These are phyloP conservation scores for Ustilago crameri DNA, from an alignment of 1,284 basidiomycete genomes.

Conservation along the genomic window DNA sequence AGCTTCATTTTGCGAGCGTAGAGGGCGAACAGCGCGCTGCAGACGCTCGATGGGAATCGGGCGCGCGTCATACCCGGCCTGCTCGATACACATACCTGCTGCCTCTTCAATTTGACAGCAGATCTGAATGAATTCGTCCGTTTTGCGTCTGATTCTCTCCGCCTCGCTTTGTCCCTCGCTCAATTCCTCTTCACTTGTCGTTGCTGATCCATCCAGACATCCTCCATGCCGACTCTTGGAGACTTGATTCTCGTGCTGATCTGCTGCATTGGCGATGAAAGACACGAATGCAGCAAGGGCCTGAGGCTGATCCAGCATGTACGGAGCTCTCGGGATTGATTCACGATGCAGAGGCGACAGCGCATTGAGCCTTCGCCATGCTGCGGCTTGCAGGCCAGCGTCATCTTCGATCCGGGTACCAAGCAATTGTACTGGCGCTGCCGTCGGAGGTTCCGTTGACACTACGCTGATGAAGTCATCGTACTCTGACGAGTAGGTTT, in stretches of 20 bases:
- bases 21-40: conserved; percentile 10
- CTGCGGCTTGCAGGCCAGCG: conserved; percentile 37
- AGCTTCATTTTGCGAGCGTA: background rate
- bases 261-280: conserved; percentile 45
- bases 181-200: background rate
- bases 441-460: conserved; percentile 51
- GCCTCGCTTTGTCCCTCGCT: conserved; percentile 10
- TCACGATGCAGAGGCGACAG: conserved; percentile 53
- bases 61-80: conserved; percentile 51
- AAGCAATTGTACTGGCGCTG: conserved; percentile 17
- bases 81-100: conserved; percentile 53
- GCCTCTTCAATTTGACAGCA: conserved; percentile 55
- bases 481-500: conserved; percentile 49
- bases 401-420: conserved; percentile 50
- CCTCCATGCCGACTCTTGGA: background rate
- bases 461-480: conserved; percentile 62
- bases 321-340: conserved; percentile 45
- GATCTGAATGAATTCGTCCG: conserved; percentile 45
- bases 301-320: conserved; percentile 53
- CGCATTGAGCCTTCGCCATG: conserved; percentile 10
- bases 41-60: conserved; percentile 38
- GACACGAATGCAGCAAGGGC: conserved; percentile 53
- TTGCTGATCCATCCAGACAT: background rate
- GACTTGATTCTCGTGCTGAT: conserved; percentile 11
- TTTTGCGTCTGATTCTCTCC: conserved; percentile 18